Percentiles rank a stretch among this genome's conserved stretches.
These are phyloP conservation scores for Alternaria gaisen DNA, from an alignment of 2,329 filamentous ascomycete species.

Conservation along the genomic window DNA sequence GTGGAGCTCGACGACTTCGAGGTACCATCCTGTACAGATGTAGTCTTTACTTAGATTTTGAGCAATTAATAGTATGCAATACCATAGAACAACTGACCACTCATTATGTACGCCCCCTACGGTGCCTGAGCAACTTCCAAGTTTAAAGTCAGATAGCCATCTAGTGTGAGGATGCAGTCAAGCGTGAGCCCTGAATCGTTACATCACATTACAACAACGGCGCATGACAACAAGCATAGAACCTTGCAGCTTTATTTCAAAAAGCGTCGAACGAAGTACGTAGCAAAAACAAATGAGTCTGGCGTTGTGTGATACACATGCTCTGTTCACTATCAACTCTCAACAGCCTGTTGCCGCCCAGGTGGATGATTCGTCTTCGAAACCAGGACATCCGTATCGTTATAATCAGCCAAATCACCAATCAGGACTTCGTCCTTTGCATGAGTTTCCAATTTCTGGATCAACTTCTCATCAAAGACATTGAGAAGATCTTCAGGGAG, in stretches of 20 bases:
- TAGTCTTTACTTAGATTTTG: not conserved
- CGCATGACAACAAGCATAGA: not conserved
- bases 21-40: conserved; percentile 8
- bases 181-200: not conserved
- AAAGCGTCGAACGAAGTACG: not conserved
- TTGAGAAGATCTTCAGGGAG: conserved; percentile 9
- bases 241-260: not conserved
- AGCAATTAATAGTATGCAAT: not conserved
- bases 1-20: conserved; percentile 40
- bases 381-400: not conserved
- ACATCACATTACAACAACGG: not conserved
- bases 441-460: not conserved
- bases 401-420: not conserved
- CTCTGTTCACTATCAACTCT: not conserved
- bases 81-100: not conserved
- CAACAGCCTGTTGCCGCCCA: not conserved
- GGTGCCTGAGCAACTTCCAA: not conserved
- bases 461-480: not conserved
- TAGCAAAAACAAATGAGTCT: not conserved
- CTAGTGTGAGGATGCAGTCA: not conserved
- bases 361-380: not conserved
- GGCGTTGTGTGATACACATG: not conserved
- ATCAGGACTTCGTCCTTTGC: not conserved
- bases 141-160: not conserved
- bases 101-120: not conserved